Evolutionary conservation across 345 rosid genomes (phyloP), one percentile per base, ranked within the genome.

Genomic region (Ceriops tagal): DNA sequence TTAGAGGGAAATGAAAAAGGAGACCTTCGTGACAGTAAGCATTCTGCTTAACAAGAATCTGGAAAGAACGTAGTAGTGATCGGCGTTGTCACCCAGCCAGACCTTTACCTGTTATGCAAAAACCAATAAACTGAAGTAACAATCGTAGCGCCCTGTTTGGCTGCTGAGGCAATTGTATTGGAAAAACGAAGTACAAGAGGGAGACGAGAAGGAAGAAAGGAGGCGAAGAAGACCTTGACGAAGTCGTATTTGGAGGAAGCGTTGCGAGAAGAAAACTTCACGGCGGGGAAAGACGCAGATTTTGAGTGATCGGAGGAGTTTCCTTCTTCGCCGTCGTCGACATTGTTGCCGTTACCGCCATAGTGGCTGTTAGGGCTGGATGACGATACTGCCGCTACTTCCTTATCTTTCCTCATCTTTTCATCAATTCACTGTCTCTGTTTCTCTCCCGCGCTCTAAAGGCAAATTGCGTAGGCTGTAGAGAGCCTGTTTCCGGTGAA

Each of bases 21-120:
- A 68, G 35, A 92, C 99, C 98, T 95, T 95, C 49, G 99, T 95
- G 24, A 95, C 99, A 20, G 99, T 95, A 71, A 95, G 73, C 96
- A 85, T 95, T 82, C 99, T 90, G 74, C 97, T 88, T 47, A 95
- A 91, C 65, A 95, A 84, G 73, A 95, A 95, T 27, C 99, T 87
- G 79, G 97, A 95, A 22, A 95, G 81, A 47, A 95, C 98, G 74
- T 92, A 95, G 82, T 89, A 95, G 73, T 93, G 98, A 79, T 93
- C 96, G 6, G 96, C 96, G 70, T 92, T 84, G 74, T 93, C 96
- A 61, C 98, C 98, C 55, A 93, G 84, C 98, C 99, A 93, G 49
- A 92, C 99, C 73, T 92, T 95, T 28, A 91, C 97, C 98, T 93
- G 75, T n/a, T 27, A 7, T 49, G 28, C 59, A 47, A 34, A 51